Conservation (phyloP, 73 alveolate genomes). For the Tetrahymena elliotti region DNA sequence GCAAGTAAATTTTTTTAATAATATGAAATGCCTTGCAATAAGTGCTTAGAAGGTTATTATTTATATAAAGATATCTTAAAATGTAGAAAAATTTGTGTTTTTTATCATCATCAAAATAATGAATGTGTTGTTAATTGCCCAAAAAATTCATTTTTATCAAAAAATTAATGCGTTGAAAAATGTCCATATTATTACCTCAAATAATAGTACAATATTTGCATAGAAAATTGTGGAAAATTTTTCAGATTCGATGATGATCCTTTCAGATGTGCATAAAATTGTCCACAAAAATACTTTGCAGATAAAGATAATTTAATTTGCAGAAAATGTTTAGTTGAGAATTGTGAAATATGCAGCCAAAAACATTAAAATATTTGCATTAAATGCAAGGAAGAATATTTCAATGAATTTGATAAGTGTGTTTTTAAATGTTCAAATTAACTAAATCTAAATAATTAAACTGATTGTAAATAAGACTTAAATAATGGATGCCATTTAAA, state of each 20-base stretch:
- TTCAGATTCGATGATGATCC: not conserved
- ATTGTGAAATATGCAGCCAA: not conserved
- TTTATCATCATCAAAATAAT: not conserved
- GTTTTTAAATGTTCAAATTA: not conserved
- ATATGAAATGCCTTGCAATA: not conserved
- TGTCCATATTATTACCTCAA: not conserved
- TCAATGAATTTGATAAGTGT: not conserved
- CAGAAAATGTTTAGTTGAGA: not conserved
- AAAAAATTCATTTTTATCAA: no score
- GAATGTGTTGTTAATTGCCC: not conserved
- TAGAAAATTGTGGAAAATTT: not conserved
- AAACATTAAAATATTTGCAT: not conserved
- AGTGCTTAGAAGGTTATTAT: not conserved
- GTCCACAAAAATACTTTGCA: not conserved
- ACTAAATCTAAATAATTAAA: no score
- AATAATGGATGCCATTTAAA: no score
- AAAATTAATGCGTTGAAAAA: not conserved
- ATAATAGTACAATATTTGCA: not conserved
- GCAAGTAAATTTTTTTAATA: no score
- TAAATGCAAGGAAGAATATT: not conserved
- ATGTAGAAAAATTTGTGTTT: not conserved
- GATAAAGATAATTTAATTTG: not conserved
- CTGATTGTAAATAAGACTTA: not conserved
- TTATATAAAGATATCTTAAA: not conserved
- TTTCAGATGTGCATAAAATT: not conserved